A percentile compares a stretch with the other conserved stretches of the same genome.
phyloP scores from a whole-genome alignment of 2,329 filamentous ascomycete species.

The Chlorencoelia australis region DNA sequence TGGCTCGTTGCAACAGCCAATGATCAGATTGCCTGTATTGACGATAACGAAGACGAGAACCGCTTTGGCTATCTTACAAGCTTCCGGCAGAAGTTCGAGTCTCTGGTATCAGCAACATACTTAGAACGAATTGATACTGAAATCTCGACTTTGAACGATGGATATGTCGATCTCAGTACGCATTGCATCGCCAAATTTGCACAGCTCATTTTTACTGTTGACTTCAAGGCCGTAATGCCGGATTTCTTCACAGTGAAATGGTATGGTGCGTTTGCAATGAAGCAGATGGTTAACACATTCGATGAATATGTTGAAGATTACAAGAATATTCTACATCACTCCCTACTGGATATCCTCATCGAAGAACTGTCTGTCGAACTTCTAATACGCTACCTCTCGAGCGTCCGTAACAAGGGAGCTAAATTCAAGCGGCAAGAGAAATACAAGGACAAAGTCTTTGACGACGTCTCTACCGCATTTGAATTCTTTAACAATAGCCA shows the following conservation, averaged over 20 bases:
- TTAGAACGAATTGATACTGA: slow-evolving; percentile 65
- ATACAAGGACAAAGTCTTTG: slow-evolving; percentile 86
- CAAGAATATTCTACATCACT: slow-evolving; percentile 71
- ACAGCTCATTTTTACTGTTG: slow-evolving; percentile 76
- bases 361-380: slow-evolving; percentile 91
- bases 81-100: slow-evolving; percentile 75
- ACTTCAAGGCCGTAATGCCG: slow-evolving; percentile 73
- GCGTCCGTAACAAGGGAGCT: slow-evolving; percentile 80
- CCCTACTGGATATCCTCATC: slow-evolving; percentile 80
- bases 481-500: slow-evolving; percentile 67
- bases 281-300: slow-evolving; percentile 88
- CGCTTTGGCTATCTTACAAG: slow-evolving; percentile 74
- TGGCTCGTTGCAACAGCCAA: slow-evolving; percentile 97
- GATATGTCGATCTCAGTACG: slow-evolving; percentile 89
- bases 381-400: slow-evolving; percentile 71
- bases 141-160: slow-evolving; percentile 67
- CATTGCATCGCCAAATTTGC: slow-evolving; percentile 87
- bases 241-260: slow-evolving; percentile 88
- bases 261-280: slow-evolving; percentile 82
- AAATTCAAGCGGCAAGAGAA: slow-evolving; percentile 82
- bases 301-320: slow-evolving; percentile 93
- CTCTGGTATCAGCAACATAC: slow-evolving; percentile 71
- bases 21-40: slow-evolving; percentile 96
- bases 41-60: slow-evolving; percentile 72
- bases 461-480: slow-evolving; percentile 84